Percentiles rank a stretch among this genome's conserved stretches.
These are phyloP conservation scores for Magnaporthiopsis incrustans DNA, from an alignment of 2,329 filamentous ascomycete genomes.

Conservation along the genomic window DNA sequence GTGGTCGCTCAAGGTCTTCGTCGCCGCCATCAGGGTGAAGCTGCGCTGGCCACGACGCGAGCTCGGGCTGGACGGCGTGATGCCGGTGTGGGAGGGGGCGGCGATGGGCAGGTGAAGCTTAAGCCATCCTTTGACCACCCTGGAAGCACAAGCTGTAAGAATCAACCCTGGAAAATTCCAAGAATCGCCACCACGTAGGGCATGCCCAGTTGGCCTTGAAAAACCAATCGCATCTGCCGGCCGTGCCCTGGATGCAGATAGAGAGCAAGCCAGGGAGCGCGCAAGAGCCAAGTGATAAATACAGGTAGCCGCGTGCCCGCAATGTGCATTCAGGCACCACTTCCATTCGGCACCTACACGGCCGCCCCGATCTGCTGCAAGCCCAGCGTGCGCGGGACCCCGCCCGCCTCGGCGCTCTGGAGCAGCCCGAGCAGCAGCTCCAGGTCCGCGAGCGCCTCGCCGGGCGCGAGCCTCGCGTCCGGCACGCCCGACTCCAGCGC, in stretches of 20 bases:
- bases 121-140: too few relatives aligned
- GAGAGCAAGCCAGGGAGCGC: too few relatives aligned
- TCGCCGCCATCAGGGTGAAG: conserved; percentile 3
- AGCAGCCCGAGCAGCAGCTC: conserved; percentile 22
- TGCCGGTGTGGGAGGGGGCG: neutral
- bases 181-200: too few relatives aligned
- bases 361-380: conserved; percentile 2
- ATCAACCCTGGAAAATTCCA: too few relatives aligned
- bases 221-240: too few relatives aligned
- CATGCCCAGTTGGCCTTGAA: too few relatives aligned
- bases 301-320: too few relatives aligned
- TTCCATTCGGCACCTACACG: neutral
- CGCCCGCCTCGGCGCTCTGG: conserved; percentile 18
- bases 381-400: conserved; percentile 4
- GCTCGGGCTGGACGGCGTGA: neutral
- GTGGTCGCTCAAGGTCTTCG: conserved; percentile 14
- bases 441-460: conserved; percentile 23
- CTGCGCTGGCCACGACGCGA: neutral
- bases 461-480: conserved; percentile 18
- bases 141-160: too few relatives aligned
- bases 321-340: too few relatives aligned
- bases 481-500: conserved; percentile 16
- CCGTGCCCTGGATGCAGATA: too few relatives aligned
- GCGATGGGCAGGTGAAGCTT: neutral
- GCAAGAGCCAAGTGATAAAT: too few relatives aligned